These are phyloP conservation scores for Pleurotus sapidus DNA, from an alignment of 768 basidiomycete genomes.

Conservation along the genomic window DNA sequence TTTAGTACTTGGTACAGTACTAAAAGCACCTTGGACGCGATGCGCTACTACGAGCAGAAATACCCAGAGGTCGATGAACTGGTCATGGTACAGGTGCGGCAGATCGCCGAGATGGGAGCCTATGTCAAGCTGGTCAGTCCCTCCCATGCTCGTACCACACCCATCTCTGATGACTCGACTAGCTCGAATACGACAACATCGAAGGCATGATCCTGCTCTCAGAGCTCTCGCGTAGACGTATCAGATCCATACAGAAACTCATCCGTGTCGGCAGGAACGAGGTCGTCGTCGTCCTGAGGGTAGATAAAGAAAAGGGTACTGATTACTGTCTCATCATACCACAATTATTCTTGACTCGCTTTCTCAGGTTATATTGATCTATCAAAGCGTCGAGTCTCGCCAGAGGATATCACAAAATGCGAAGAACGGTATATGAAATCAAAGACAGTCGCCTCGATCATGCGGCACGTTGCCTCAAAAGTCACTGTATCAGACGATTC, in stretches of 20 bases:
- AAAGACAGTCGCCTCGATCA: slow-evolving; percentile 91
- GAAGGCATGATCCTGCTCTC: slow-evolving; percentile 99
- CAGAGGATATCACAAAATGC: slow-evolving; percentile 98
- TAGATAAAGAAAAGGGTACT: slow-evolving; percentile 97
- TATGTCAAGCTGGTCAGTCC: slow-evolving; percentile 91
- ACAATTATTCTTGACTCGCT: neutral
- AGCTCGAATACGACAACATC: slow-evolving; percentile 99
- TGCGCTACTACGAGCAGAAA: slow-evolving; percentile 92
- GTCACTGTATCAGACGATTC: slow-evolving; percentile 45
- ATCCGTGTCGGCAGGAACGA: slow-evolving; percentile 98
- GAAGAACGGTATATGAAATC: slow-evolving; percentile 99
- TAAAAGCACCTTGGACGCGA: slow-evolving; percentile 23
- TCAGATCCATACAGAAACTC: slow-evolving; percentile 95
- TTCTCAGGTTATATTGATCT: slow-evolving; percentile 92
- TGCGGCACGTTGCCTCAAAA: slow-evolving; percentile 87
- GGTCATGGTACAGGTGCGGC: slow-evolving; percentile 99
- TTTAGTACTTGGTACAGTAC: neutral
- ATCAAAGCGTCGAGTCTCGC: slow-evolving; percentile 95
- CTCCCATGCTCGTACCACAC: neutral
- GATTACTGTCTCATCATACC: slow-evolving; percentile 15
- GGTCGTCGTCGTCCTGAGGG: slow-evolving; percentile 95
- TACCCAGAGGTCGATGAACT: slow-evolving; percentile 98
- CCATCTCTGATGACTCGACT: neutral
- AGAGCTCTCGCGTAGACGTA: slow-evolving; percentile 93
- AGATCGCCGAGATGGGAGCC: slow-evolving; percentile 99